A percentile compares a stretch with the other conserved stretches of the same genome.
phyloP scores from a whole-genome alignment of 768 basidiomycete species.

The Auricularia auricula-judae region DNA sequence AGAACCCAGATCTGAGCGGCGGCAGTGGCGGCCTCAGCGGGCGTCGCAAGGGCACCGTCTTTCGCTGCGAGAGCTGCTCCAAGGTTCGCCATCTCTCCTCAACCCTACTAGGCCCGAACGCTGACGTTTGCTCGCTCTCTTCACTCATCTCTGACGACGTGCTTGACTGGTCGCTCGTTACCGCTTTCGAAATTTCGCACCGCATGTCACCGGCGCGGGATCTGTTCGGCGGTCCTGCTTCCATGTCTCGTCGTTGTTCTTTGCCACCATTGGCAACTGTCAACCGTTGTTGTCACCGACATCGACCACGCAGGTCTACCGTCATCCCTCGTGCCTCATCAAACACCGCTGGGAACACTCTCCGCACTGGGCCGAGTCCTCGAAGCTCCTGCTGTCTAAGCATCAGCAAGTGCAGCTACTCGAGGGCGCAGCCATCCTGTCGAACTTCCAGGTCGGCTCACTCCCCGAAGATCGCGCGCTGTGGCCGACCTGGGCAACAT shows the following conservation, averaged over 20 bases:
- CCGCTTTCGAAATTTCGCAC: not conserved
- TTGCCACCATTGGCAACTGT: slow-evolving; percentile 6
- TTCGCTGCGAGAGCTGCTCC: slow-evolving; percentile 88
- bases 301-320: slow-evolving; percentile 49
- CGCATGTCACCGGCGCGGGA: not conserved
- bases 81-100: slow-evolving; percentile 46
- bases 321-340: slow-evolving; percentile 89
- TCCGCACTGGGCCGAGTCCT: slow-evolving; percentile 89
- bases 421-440: slow-evolving; percentile 92
- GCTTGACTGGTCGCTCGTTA: not conserved
- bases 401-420: slow-evolving; percentile 96
- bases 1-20: not conserved
- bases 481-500: slow-evolving; percentile 75
- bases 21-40: not conserved
- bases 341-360: slow-evolving; percentile 99
- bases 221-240: not conserved
- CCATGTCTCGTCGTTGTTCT: slow-evolving; percentile 5
- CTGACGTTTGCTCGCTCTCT: not conserved
- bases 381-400: slow-evolving; percentile 84
- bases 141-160: not conserved
- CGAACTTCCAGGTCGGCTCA: slow-evolving; percentile 66
- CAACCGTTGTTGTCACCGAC: no score
- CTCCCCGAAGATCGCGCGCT: slow-evolving; percentile 89
- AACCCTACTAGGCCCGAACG: not conserved
- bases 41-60: slow-evolving; percentile 66